Evolutionary conservation across 192 early-diverging fungal species (phyloP).

Genomic region (Backusella westeae): DNA sequence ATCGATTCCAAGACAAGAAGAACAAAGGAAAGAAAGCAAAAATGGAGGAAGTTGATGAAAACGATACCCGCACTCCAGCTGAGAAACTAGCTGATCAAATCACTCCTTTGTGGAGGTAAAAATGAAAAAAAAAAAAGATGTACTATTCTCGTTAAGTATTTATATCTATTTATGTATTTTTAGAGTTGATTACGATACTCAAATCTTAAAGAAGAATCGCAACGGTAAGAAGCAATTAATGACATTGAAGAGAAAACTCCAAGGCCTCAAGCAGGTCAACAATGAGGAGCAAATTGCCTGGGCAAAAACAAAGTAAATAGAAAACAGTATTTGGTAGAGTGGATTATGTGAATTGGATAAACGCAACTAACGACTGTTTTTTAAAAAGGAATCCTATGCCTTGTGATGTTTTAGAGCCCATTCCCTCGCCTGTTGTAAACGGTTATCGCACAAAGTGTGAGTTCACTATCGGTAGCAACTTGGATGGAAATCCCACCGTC

Average conservation of each 20-base stretch:
- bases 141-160: background rate
- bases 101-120: constrained; percentile 63
- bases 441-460: constrained; percentile 80
- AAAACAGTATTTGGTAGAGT: background rate
- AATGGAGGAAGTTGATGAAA: constrained; percentile 1
- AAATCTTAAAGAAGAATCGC: constrained; percentile 50
- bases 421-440: constrained; percentile 55
- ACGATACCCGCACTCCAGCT: constrained; percentile 50
- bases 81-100: constrained; percentile 70
- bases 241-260: constrained; percentile 23
- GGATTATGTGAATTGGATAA: background rate
- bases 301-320: constrained; percentile 34
- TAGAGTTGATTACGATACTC: constrained; percentile 54
- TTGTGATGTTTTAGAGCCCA: constrained; percentile 26
- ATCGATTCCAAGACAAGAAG: constrained; percentile 23
- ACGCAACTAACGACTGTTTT: background rate
- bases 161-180: constrained; percentile 2
- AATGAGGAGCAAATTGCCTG: constrained; percentile 30
- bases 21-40: constrained; percentile 54
- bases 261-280: constrained; percentile 6
- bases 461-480: constrained; percentile 65
- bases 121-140: background rate
- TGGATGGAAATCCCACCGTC: constrained; percentile 47
- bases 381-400: constrained; percentile 22
- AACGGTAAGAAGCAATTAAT: constrained; percentile 18